These are phyloP conservation scores for Cutaneotrichosporon mucoides DNA, from an alignment of 1,284 basidiomycete species.

Conservation along the genomic window DNA sequence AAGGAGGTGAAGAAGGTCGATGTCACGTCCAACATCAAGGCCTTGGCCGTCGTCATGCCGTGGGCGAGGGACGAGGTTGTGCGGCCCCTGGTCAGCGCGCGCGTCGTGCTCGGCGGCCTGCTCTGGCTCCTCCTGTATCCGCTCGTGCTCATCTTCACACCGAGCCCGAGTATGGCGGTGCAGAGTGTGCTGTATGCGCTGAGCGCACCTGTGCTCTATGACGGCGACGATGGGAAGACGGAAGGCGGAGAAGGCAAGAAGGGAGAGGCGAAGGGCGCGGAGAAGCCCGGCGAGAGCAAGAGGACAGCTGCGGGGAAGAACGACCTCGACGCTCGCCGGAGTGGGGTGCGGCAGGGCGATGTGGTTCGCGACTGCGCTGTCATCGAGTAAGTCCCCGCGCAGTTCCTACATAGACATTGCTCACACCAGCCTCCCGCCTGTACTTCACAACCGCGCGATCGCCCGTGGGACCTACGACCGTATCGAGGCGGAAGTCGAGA, in stretches of 20 bases:
- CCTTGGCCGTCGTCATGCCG: conserved; percentile 43
- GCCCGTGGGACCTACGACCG: conserved; percentile 38
- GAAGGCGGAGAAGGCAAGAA: conserved; percentile 9
- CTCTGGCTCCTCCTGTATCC: conserved; percentile 42
- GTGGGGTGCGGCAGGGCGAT: conserved; percentile 39
- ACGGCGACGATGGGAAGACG: conserved; percentile 8
- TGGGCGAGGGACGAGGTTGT: conserved; percentile 45
- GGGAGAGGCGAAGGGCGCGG: not conserved
- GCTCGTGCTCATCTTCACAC: conserved; percentile 40
- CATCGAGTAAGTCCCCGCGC: conserved; percentile 35
- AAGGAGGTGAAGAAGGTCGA: conserved; percentile 33
- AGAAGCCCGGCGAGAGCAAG: conserved; percentile 6
- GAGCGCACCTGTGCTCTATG: conserved; percentile 40
- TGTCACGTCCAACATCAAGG: conserved; percentile 44
- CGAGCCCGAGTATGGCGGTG: conserved; percentile 32
- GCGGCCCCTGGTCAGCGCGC: conserved; percentile 23
- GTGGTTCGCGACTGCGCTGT: conserved; percentile 43
- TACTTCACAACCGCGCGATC: conserved; percentile 29
- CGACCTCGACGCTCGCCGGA: conserved; percentile 22
- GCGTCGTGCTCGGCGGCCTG: conserved; percentile 18
- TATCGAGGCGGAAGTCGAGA: conserved; percentile 38
- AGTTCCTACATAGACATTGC: not conserved
- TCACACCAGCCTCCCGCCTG: conserved; percentile 32
- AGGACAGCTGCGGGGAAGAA: conserved; percentile 10
- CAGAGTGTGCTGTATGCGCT: conserved; percentile 45